Evolutionary conservation across 192 early-diverging fungal genomes (phyloP).

Genomic region (Mortierella antarctica): DNA sequence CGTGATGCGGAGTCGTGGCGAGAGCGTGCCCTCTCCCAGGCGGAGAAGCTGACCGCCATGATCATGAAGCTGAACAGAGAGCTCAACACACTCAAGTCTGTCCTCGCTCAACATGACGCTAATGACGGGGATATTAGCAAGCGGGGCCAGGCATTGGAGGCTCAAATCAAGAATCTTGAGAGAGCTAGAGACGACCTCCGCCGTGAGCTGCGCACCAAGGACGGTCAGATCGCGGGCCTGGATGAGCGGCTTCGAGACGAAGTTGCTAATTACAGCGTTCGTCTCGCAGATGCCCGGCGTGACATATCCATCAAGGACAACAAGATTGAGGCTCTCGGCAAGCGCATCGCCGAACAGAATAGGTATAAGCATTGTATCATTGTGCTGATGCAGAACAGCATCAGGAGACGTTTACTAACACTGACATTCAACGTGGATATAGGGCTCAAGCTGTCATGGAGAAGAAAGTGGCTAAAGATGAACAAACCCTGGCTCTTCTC

Average conservation of each 20-base stretch:
- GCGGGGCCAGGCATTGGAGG: slow-evolving; percentile 1
- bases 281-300: slow-evolving; percentile 4
- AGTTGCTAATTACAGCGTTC: slow-evolving; percentile 1
- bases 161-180: slow-evolving; percentile 18
- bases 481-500: not conserved
- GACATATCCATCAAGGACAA: slow-evolving; percentile 18
- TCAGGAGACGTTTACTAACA: not conserved
- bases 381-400: not conserved
- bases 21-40: slow-evolving; percentile 12
- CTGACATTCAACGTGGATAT: not conserved
- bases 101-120: slow-evolving; percentile 16
- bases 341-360: slow-evolving; percentile 13
- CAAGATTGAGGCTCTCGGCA: slow-evolving; percentile 17
- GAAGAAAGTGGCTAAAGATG: slow-evolving; percentile 3
- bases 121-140: slow-evolving; percentile 9
- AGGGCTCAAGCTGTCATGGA: slow-evolving; percentile 18
- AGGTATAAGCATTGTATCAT: not conserved
- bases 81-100: slow-evolving; percentile 2
- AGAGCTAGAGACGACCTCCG: slow-evolving; percentile 1
- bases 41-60: slow-evolving; percentile 20
- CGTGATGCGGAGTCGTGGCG: slow-evolving; percentile 14
- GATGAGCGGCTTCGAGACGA: slow-evolving; percentile 3
- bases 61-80: slow-evolving; percentile 12
- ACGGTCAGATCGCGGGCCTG: slow-evolving; percentile 5
- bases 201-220: slow-evolving; percentile 3